These are phyloP conservation scores for Aspergillus bertholletiae DNA, from an alignment of 495 filamentous ascomycete genomes.

Conservation along the genomic window DNA sequence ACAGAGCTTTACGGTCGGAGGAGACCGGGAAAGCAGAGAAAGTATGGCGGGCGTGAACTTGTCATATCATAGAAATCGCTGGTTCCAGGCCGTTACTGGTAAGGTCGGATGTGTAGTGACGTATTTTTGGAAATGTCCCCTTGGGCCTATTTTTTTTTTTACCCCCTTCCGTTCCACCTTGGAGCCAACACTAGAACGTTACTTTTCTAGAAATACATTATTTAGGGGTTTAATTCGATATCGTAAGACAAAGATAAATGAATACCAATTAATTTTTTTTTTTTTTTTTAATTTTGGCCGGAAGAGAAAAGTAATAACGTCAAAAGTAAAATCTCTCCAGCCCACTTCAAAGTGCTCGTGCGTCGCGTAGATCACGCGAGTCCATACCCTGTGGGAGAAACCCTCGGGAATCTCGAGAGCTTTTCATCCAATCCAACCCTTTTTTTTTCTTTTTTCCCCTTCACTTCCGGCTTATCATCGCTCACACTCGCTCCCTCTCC, in stretches of 20 bases:
- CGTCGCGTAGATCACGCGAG: slow-evolving; percentile 24
- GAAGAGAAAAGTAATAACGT: not conserved
- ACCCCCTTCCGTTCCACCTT: not conserved
- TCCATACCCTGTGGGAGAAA: slow-evolving; percentile 2
- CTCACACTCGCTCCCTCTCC: slow-evolving; percentile 9
- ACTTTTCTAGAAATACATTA: not conserved
- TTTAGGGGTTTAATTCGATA: too few species aligned
- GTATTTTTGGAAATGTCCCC: slow-evolving; percentile 3
- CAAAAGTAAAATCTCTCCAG: not conserved
- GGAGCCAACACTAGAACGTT: not conserved
- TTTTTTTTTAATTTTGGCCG: not conserved
- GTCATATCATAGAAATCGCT: too few species aligned
- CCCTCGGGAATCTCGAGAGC: slow-evolving; percentile 15
- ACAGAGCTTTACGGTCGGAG: too few species aligned
- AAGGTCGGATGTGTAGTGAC: slow-evolving; percentile 12
- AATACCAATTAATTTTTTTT: not conserved
- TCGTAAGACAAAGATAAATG: too few species aligned
- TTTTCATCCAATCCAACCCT: not conserved
- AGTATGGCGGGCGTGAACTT: too few species aligned
- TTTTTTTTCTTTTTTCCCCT: slow-evolving; percentile 14
- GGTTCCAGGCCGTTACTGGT: too few species aligned
- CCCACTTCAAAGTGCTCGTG: not conserved
- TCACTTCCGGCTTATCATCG: slow-evolving; percentile 17
- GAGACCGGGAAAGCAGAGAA: slow-evolving; percentile 4
- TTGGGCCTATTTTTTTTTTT: slow-evolving; percentile 3